Evolutionary conservation across 2,329 filamentous ascomycete genomes (phyloP), one percentile per base, ranked within the genome.

Genomic region (Xylariaceae sp.): DNA sequence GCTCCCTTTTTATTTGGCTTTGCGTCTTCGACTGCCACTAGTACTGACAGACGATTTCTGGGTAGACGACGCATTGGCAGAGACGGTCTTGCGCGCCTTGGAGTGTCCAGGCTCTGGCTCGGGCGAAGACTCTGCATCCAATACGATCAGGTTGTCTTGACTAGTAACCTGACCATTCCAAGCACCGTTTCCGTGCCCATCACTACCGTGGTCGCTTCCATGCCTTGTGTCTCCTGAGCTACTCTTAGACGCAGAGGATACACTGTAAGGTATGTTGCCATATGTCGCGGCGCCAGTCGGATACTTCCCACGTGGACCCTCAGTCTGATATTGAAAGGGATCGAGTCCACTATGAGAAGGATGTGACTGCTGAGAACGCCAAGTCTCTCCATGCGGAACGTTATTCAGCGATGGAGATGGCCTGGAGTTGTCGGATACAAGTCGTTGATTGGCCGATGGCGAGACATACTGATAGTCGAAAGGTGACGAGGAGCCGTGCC

Each of bases 291-390:
- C 70, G 55, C 68, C 70, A 55, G 70, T 62, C 35, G 72, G 67
- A 55, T 73, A 71, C 11, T 76, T 66, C 56, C 70, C 71, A 37
- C 75, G 76, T 42, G 79, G 68, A 10, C 77, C 78, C 18, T 72
- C 73, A 3, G 77, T 79, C 71, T 83, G 80, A 67, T 79, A 84
- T 62, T 77, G 76, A 60, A 84, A 84, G 3, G 82, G 81, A 60
- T 84, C 78, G 11, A 63, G 64, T 44, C 61, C 57, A 17, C 69
- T 68, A 10, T 64, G 71, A 39, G 67, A 68, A 17, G 71, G 68
- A 18, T 71, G 68, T 17, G 68, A 68, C 13, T 70, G 66, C 10
- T 71, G 69, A n/a, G 70, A 64, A 18, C 66, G 63, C 66, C 70
- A 70, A 18, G 70, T 67, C 15, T 77, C 74, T 18, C 73, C 73